These are phyloP conservation scores for Cladobotryum mycophilum DNA, from an alignment of 2,329 filamentous ascomycete genomes.

Conservation along the genomic window DNA sequence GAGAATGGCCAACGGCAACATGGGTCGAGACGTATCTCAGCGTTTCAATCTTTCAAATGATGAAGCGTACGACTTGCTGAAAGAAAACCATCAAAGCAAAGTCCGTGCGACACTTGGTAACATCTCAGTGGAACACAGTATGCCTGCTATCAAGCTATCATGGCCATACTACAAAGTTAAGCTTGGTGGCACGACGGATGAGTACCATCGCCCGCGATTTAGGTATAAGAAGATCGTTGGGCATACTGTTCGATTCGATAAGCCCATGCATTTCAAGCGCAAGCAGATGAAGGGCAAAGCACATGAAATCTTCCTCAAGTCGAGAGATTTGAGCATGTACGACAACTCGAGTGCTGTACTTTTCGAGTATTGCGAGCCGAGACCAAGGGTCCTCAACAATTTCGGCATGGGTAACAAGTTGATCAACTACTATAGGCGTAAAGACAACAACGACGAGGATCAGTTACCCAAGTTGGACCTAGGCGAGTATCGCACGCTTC, in stretches of 20 bases:
- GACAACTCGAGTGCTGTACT: conserved; percentile 86
- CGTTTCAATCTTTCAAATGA: conserved; percentile 97
- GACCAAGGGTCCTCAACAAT: conserved; percentile 85
- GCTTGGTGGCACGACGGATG: conserved; percentile 65
- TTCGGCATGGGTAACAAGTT: conserved; percentile 96
- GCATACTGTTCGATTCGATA: conserved; percentile 64
- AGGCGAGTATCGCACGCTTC: conserved; percentile 79
- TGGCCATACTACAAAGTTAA: conserved; percentile 96
- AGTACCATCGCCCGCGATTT: conserved; percentile 77
- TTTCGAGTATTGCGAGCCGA: conserved; percentile 93
- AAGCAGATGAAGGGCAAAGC: conserved; percentile 78
- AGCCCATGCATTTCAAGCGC: conserved; percentile 67
- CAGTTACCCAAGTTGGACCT: conserved; percentile 74
- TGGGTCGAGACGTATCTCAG: conserved; percentile 66
- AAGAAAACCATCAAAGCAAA: conserved; percentile 95
- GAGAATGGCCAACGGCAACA: conserved; percentile 60
- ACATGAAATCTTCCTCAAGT: conserved; percentile 70
- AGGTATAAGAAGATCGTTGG: conserved; percentile 63
- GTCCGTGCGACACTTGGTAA: conserved; percentile 88
- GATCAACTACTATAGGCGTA: conserved; percentile 94
- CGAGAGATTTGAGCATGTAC: conserved; percentile 75
- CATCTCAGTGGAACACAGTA: conserved; percentile 86
- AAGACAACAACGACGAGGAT: conserved; percentile 65
- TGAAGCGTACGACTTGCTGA: conserved; percentile 88
- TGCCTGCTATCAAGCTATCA: conserved; percentile 84